Evolutionary conservation across 768 basidiomycete genomes (phyloP), one percentile per base, ranked within the genome.

Genomic region (Leccinum obscurum): DNA sequence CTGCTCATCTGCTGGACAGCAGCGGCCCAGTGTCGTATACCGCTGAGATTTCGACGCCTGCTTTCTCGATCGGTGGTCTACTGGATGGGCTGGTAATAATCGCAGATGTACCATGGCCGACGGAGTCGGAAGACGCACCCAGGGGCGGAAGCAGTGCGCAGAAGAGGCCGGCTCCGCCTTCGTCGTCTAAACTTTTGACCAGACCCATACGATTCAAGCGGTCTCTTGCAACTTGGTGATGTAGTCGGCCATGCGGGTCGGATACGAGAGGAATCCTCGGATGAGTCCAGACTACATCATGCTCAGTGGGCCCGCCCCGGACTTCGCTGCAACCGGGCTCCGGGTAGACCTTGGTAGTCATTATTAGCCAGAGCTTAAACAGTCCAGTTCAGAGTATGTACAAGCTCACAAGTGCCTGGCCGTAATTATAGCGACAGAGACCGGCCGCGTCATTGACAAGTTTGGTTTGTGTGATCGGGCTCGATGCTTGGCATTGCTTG

Each of bases 1-100:
- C 57, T 67, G 44, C 65, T 72, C 68, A 63, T 68, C 14, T 70
- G 61, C 24, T 62, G 58, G 62, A 72, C 10, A 0, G 70, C 70
- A 20, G 60, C 49, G n/a, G 60, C 26, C 26, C 26, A 10, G 62
- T 32, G 6, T 62, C 65, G 14, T 55, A 13, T 34, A 35, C 34
- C 34, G 34, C 34, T 34, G 34, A 34, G 34, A 62, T 54, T 30
- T 72, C 62, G 48, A 72, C 49, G 3, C 58, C 66, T 0, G 58
- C 65, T 37, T 70, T 72, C 54, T 70, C 68, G 54, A 70, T 63
- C 17, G 70, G 39, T 56, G 56, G 26, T 59, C 61, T 68, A 46
- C 6, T 14, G 28, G 34, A 44, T 41, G n/a, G 35, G 60, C 52
- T 39, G 15, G 6, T 17, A 39, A 0, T 8, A 39, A 39, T 39